These are phyloP conservation scores for Porogramme epimiltina DNA, from an alignment of 1,284 basidiomycete species.

Conservation along the genomic window DNA sequence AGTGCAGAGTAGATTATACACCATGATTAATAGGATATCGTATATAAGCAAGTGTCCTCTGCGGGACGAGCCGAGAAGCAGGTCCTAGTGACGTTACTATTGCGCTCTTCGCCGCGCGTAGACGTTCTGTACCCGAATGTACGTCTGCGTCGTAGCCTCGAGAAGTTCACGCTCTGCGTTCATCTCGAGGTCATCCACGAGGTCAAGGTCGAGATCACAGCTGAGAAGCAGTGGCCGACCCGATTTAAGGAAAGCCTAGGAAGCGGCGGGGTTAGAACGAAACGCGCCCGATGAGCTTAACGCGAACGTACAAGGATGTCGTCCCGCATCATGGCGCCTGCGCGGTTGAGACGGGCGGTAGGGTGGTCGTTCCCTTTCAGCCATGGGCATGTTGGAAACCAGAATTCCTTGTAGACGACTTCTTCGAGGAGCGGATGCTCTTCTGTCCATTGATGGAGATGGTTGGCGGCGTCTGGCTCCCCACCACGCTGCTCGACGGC, in stretches of 20 bases:
- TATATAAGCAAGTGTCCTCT: too few species aligned
- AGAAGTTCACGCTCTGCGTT: conserved; percentile 53
- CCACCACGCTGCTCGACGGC: conserved; percentile 62
- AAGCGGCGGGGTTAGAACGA: background rate
- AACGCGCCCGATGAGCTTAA: background rate
- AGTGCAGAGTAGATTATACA: conserved; percentile 3
- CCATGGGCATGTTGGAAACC: conserved; percentile 59
- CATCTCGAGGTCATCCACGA: conserved; percentile 54
- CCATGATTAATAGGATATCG: background rate
- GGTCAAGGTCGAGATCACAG: conserved; percentile 52
- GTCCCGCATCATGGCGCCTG: conserved; percentile 41
- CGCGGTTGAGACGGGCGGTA: conserved; percentile 30
- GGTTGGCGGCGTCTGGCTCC: conserved; percentile 57
- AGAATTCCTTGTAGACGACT: conserved; percentile 55
- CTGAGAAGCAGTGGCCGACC: conserved; percentile 68
- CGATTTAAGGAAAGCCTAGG: conserved; percentile 62
- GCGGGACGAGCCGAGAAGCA: too few species aligned
- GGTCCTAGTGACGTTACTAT: background rate
- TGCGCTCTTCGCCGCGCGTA: conserved; percentile 53
- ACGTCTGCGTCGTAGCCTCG: conserved; percentile 48
- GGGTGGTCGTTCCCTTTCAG: conserved; percentile 32
- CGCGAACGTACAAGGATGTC: conserved; percentile 40
- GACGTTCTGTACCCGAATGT: conserved; percentile 57
- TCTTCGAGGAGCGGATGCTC: conserved; percentile 58
- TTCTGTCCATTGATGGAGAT: conserved; percentile 54